Evolutionary conservation across 805 yeast genomes (phyloP).

Genomic region (Ogataea pilisensis): DNA sequence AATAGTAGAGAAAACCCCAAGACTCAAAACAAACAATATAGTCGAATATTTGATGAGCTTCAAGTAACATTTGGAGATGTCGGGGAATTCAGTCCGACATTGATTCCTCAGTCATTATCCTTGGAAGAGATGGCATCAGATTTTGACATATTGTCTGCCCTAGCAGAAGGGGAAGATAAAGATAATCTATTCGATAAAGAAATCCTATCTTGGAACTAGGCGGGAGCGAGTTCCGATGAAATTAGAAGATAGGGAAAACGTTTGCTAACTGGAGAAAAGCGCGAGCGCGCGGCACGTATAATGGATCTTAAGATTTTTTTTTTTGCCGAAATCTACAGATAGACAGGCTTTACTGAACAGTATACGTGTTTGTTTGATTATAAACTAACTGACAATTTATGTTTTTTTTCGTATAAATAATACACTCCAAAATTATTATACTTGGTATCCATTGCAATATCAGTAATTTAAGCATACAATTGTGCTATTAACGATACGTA

Average conservation of each 20-base stretch:
- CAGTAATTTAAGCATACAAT: too few relatives aligned
- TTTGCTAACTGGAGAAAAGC: not conserved
- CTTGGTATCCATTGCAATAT: too few relatives aligned
- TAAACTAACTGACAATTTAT: too few relatives aligned
- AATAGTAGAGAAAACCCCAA: not conserved
- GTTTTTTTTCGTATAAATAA: too few relatives aligned
- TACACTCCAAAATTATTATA: too few relatives aligned
- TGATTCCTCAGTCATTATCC: slow-evolving; percentile 5
- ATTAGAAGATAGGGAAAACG: too few relatives aligned
- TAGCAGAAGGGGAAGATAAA: slow-evolving; percentile 8
- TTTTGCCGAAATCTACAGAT: too few relatives aligned
- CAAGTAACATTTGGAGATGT: not conserved
- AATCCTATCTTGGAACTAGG: slow-evolving; percentile 6
- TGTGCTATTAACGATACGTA: too few relatives aligned
- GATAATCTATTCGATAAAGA: slow-evolving; percentile 10
- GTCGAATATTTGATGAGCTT: not conserved
- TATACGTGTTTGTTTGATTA: too few relatives aligned
- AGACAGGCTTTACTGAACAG: too few relatives aligned
- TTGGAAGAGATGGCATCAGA: slow-evolving; percentile 15
- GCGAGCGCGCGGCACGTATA: not conserved
- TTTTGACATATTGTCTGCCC: slow-evolving; percentile 11
- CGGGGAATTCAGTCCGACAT: slow-evolving; percentile 2
- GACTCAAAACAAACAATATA: not conserved
- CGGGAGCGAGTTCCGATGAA: not conserved
- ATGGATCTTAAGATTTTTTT: slow-evolving; percentile 1